Conservation (phyloP, 345 rosid genomes). For the Rhodomyrtus tomentosa region DNA sequence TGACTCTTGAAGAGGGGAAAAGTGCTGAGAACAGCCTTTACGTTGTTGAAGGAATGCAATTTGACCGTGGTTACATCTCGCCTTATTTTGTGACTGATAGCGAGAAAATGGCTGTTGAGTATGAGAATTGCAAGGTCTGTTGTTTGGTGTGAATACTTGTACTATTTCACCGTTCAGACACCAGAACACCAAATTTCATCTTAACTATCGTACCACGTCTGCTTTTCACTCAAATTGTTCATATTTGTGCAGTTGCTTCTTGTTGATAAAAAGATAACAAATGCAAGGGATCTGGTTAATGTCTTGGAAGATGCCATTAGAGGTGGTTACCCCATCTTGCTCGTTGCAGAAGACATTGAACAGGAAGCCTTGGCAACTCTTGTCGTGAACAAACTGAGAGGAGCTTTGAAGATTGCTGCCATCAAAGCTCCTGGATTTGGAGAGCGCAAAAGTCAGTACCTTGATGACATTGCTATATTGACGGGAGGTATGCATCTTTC, state of each 20-base stretch:
- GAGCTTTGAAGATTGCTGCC: conserved; percentile 88
- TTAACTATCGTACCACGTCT: neutral
- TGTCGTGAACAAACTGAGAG: conserved; percentile 92
- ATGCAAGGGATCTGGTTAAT: conserved; percentile 85
- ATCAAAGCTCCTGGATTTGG: conserved; percentile 98
- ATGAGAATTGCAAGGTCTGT: conserved; percentile 89
- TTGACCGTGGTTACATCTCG: conserved; percentile 96
- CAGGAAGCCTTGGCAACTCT: conserved; percentile 97
- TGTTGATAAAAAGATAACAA: conserved; percentile 93
- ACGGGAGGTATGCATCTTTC: conserved; percentile 51
- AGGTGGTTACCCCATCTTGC: conserved; percentile 61
- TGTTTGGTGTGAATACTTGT: neutral
- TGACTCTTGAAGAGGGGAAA: conserved; percentile 97
- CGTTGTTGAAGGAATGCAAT: conserved; percentile 99
- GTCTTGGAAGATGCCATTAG: conserved; percentile 87
- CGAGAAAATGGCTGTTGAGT: conserved; percentile 97
- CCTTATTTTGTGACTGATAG: conserved; percentile 97
- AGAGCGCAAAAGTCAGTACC: conserved; percentile 93
- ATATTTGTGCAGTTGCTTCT: conserved; percentile 63
- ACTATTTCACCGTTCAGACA: neutral
- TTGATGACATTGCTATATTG: conserved; percentile 91
- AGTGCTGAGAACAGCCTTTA: conserved; percentile 93
- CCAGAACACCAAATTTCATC: neutral
- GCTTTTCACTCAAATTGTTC: neutral
- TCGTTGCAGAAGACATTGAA: conserved; percentile 92